A percentile compares a stretch with the other conserved stretches of the same genome.
Evolutionary conservation across 1,284 basidiomycete species (phyloP).

Genomic region (Pseudozyma hubeiensis): DNA sequence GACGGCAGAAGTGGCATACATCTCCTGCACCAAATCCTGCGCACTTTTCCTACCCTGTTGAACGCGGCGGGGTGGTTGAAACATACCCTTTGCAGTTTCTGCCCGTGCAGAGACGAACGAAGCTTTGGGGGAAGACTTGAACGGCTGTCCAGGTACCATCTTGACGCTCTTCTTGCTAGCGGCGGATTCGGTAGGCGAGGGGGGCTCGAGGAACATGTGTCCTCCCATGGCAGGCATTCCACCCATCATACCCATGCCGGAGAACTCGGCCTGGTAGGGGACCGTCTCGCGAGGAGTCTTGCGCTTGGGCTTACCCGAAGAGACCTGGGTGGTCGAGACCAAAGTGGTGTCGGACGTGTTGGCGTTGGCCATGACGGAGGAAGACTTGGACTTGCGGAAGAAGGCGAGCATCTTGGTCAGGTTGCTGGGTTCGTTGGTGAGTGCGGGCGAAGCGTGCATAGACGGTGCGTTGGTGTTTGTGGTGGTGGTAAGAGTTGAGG

Average conservation of each 20-base stretch:
- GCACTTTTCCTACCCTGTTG: background rate
- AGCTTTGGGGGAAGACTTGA: background rate
- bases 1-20: constrained; percentile 3
- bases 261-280: constrained; percentile 35
- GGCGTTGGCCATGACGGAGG: constrained; percentile 29
- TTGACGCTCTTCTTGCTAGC: constrained; percentile 1
- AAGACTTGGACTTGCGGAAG: constrained; percentile 38
- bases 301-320: constrained; percentile 12
- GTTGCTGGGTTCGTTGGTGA: constrained; percentile 4
- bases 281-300: constrained; percentile 10
- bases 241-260: constrained; percentile 15
- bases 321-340: constrained; percentile 5
- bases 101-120: constrained; percentile 12
- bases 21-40: background rate
- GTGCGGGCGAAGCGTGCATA: constrained; percentile 1
- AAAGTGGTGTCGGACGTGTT: constrained; percentile 42
- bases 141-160: constrained; percentile 28
- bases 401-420: constrained; percentile 33
- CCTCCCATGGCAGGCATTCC: constrained; percentile 29
- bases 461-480: constrained; percentile 8
- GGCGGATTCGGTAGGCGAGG: constrained; percentile 4
- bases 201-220: constrained; percentile 17
- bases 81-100: constrained; percentile 31
- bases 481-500: background rate
- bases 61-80: background rate